Conservation (phyloP, 805 yeast species). For the Starmerella roubikii region DNA sequence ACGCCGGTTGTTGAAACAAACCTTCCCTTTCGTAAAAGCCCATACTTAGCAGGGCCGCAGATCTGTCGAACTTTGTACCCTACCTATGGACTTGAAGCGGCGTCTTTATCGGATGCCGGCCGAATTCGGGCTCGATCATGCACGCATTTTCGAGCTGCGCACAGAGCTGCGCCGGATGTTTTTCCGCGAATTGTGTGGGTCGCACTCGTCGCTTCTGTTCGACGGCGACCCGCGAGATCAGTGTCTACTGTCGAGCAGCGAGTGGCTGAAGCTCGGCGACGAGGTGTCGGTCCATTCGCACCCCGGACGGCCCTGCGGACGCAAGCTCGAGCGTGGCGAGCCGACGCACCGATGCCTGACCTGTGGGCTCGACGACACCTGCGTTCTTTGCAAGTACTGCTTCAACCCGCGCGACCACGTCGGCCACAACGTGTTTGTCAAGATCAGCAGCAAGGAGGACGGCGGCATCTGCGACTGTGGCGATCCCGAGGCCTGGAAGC, state of each 20-base stretch:
- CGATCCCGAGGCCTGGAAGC: conserved; percentile 71
- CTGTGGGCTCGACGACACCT: conserved; percentile 70
- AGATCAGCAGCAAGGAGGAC: conserved; percentile 43
- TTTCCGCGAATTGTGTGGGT: conserved; percentile 32
- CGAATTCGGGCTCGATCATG: conserved; percentile 21
- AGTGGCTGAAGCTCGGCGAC: conserved; percentile 13
- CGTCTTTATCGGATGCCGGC: conserved; percentile 19
- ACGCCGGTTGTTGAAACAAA: no score
- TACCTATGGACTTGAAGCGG: not conserved
- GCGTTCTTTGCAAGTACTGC: conserved; percentile 71
- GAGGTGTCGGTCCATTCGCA: conserved; percentile 30
- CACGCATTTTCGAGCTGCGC: conserved; percentile 19
- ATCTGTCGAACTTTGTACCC: no score
- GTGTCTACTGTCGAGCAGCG: conserved; percentile 9
- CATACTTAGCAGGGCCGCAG: no score
- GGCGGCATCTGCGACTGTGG: conserved; percentile 88
- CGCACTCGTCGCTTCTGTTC: conserved; percentile 11
- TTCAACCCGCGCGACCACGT: conserved; percentile 53
- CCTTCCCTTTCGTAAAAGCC: no score
- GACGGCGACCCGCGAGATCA: conserved; percentile 5
- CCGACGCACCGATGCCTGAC: conserved; percentile 64
- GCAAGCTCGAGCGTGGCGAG: conserved; percentile 62
- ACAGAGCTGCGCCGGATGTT: conserved; percentile 30
- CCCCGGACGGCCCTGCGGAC: conserved; percentile 57
- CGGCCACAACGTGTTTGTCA: conserved; percentile 57